A percentile compares a stretch with the other conserved stretches of the same genome.
These are phyloP conservation scores for Flaveria bidentis DNA, from an alignment of 129 eudicot species.

Conservation along the genomic window DNA sequence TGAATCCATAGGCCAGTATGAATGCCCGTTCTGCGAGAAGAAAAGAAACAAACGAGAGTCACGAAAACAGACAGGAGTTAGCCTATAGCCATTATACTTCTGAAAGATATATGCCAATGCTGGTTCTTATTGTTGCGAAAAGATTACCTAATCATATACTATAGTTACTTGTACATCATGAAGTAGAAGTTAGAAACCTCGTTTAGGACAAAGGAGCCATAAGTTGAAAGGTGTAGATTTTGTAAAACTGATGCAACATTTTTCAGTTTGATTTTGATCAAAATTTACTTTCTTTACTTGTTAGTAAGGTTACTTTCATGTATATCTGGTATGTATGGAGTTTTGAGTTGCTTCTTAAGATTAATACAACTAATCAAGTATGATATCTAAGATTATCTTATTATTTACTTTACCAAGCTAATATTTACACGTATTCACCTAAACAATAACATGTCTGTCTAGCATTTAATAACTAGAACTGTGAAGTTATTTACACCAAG, in stretches of 20 bases:
- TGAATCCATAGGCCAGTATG: constrained; percentile 73
- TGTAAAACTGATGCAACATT: background rate
- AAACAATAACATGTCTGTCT: no score
- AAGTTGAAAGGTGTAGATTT: constrained; percentile 2
- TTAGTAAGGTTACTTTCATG: background rate
- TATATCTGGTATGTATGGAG: no score
- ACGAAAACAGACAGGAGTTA: background rate
- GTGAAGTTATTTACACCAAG: no score
- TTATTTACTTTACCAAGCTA: no score
- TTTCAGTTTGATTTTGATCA: background rate
- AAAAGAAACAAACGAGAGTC: background rate
- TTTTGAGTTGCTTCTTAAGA: no score
- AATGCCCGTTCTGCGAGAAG: constrained; percentile 65
- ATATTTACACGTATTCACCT: no score
- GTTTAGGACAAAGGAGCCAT: background rate
- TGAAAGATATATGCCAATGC: background rate
- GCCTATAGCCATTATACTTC: background rate
- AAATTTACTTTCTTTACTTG: background rate
- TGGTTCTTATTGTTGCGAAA: background rate
- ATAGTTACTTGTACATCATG: constrained; percentile 1
- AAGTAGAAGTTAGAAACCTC: background rate
- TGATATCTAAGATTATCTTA: no score
- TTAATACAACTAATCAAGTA: no score
- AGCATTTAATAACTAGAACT: no score
- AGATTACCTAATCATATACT: background rate